phyloP scores from a whole-genome alignment of 108 stramenopile species.

The Asterionellopsis glacialis region DNA sequence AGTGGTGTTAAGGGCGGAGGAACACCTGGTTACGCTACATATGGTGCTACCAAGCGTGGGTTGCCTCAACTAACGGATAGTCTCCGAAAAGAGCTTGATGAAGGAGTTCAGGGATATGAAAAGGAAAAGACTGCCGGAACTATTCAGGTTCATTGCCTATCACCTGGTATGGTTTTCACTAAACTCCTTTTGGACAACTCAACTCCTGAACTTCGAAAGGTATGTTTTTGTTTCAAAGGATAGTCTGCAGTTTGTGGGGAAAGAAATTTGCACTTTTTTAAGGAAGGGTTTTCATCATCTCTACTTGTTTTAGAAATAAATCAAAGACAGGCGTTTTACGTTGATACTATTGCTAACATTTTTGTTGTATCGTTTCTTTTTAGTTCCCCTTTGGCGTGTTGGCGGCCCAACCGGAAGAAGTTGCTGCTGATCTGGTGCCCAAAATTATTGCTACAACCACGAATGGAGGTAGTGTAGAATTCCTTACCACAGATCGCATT shows the following conservation, averaged over 20 bases:
- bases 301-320: no score
- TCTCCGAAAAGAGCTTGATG: constrained; percentile 81
- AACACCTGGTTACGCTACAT: constrained; percentile 89
- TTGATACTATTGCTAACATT: no score
- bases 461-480: constrained; percentile 81
- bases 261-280: no score
- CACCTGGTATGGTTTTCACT: constrained; percentile 92
- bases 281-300: no score
- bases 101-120: constrained; percentile 86
- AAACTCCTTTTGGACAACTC: constrained; percentile 86
- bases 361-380: no score
- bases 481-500: constrained; percentile 84
- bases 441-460: constrained; percentile 65
- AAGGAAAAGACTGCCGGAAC: constrained; percentile 69
- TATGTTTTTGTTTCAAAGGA: no score
- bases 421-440: constrained; percentile 86
- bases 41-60: constrained; percentile 90
- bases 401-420: constrained; percentile 89
- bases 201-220: constrained; percentile 85
- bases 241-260: no score
- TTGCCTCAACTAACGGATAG: constrained; percentile 83
- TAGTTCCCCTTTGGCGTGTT: constrained; percentile 86
- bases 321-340: no score
- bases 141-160: constrained; percentile 81
- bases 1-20: constrained; percentile 89